Evolutionary conservation across 257 asterid species (phyloP), one percentile per base, ranked within the genome.

Genomic region (Solanum microdontum): DNA sequence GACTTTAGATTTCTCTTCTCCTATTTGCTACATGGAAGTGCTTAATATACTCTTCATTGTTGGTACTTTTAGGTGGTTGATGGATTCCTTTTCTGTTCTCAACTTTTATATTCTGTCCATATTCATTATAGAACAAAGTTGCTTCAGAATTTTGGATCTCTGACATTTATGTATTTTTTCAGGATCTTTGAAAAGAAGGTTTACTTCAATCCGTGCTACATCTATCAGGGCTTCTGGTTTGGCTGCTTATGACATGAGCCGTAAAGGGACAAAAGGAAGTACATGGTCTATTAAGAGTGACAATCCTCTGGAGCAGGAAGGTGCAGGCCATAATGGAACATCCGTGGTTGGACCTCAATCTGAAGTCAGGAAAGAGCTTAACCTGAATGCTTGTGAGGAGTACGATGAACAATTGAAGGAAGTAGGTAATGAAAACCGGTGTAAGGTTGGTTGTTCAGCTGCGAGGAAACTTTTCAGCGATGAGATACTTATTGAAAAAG

Each of bases 381-480:
- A 89, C 86, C 87, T 43, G 51, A 88, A 82, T 88, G 86, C 74
- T 85, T 87, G 43, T 85, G 91, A 89, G 85, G 89, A 87, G 76
- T 43, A 80, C 70, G 86, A 84, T 74, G 90, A 86, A 87, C 92
- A 33, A 11, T 39, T 55, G 83, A 91, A 90, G 91, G 90, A 89
- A 73, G 87, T 36, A 12, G 87, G 82, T 69, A 89, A 45, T 84
- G 91, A 82, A 32, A 90, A 69, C 88, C 86, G 87, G 85, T 68
- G 86, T 88, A 93, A 82, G 89, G 60, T 88, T 69, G 90, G 93
- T 86, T 76, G 93, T 84, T 92, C 92, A 86, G 92, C 96, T 74
- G 96, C 86, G 84, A 93, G 99, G 91, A 93, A 93, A 87, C 99
- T 96, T 91, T 97, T 97, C 88, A 48, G 76, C 73, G 99, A 95